Base-by-base conservation (phyloP, 805 yeast species). In the Lipomyces yamadae region DNA sequence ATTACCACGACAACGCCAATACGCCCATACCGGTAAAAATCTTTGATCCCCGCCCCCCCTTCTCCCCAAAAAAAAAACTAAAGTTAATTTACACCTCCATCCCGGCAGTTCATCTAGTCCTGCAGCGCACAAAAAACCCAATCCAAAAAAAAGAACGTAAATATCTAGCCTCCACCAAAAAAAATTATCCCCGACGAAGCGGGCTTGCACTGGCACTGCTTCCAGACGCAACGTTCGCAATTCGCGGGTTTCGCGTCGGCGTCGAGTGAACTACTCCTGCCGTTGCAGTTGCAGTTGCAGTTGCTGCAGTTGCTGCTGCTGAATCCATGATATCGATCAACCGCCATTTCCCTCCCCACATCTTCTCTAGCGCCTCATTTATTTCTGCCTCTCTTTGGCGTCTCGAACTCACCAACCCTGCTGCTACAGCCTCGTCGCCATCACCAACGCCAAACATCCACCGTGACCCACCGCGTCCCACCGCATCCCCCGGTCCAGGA, bases 331-430 rank as follows among this genome's bases (percentile, higher is more conserved):
- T 61, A 29, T 68, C 71, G n/a, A 66, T 55, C n/a, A 68, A 18
- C 37, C 58, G 56, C 71, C 71, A 68, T 32, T 52, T 39, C 5
- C 71, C 71, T 33, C 29, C 57, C 71, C 71, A 68, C 65, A 68
- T 53, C 45, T 62, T 53, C 37, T 34, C 58, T 39, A 68, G 32
- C 8, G 61, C 67, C 29, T 11, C 29, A 11, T 57, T 58, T 4
- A 68, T 34, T 6, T 68, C 65, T 5, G 54, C 67, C 4, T 15
- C 29, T 8, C 52, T 24, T 7, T 30, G 50, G 2, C 8, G 66
- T 61, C 32, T 11, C 61, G 7, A 7, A 24, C 48, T 8, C 24
- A 42, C 48, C 4, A 42, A n/a, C 13, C n/a, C 35, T n/a, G 39
- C 66, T n/a, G 18, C 45, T 18, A 18, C 53, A 7, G 33, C 53